Evolutionary conservation across 2,329 filamentous ascomycete genomes (phyloP).

Genomic region (Verticillium albo-atrum): DNA sequence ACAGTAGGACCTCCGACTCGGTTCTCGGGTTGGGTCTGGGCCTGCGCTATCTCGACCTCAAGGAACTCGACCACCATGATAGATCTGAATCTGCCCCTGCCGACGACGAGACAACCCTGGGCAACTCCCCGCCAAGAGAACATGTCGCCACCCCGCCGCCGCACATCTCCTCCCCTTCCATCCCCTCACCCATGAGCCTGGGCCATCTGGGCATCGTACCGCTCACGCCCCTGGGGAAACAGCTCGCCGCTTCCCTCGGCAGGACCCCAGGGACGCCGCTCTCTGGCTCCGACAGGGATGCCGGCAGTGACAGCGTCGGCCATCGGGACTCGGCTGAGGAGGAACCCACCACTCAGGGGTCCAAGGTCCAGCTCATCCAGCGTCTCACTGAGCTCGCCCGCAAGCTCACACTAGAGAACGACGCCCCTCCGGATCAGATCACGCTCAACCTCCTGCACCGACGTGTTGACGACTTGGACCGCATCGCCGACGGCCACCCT

Average conservation of each 20-base stretch:
- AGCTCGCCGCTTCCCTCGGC: conserved; percentile 17
- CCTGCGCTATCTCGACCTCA: background rate
- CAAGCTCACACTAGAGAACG: conserved; percentile 26
- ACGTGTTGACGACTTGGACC: conserved; percentile 34
- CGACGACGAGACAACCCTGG: background rate
- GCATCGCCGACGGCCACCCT: conserved; percentile 12
- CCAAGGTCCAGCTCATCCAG: conserved; percentile 39
- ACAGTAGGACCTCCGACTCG: background rate
- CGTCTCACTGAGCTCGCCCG: conserved; percentile 33
- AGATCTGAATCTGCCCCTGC: background rate
- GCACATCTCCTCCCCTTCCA: conserved; percentile 15
- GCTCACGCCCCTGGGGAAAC: conserved; percentile 24
- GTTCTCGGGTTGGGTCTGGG: background rate
- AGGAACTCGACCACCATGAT: background rate
- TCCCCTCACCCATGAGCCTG: conserved; percentile 20
- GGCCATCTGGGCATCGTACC: conserved; percentile 23
- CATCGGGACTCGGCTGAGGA: conserved; percentile 8
- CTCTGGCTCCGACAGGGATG: background rate
- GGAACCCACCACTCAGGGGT: conserved; percentile 13
- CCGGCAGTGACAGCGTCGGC: conserved; percentile 6
- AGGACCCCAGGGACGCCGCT: conserved; percentile 6
- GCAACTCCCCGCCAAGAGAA: background rate
- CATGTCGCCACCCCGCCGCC: conserved; percentile 9
- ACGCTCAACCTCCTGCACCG: conserved; percentile 21
- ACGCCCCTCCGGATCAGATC: conserved; percentile 27